Evolutionary conservation across 352 stramenopile species (phyloP), one percentile per base, ranked within the genome.

Genomic region (Phytophthora nicotianae): DNA sequence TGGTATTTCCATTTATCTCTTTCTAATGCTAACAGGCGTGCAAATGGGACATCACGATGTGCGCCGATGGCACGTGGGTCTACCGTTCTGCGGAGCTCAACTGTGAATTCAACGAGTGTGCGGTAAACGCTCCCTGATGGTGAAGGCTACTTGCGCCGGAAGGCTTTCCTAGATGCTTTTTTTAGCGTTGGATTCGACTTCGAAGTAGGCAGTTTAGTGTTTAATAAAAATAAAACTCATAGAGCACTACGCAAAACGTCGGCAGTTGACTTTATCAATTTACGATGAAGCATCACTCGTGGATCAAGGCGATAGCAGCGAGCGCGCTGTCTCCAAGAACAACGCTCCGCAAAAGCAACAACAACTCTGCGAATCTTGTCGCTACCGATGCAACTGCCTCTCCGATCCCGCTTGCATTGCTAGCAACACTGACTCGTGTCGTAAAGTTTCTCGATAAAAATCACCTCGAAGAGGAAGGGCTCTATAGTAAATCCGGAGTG

Each of bases 31-130:
- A 54, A 1, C 23, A 91, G 82, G 66, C 68, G 10, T 91, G 82
- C 53, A 38, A 72, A 45, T 89, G 78, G 82, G 79, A 88, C 53
- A 57, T 89, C 47, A 79, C 77, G 45, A 70, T 91, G 32, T 91
- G 82, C 21, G 62, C 49, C 24, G 79, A 91, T 57, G 79, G 79
- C 47, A 88, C 79, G 50, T 91, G 82, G 82, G 77, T 88, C 14
- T 86, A 89, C 37, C 70, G 79, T 2, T 51, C 74, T 33, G 62
- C 65, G 6, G 71, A 85, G 29, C 59, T 55, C 13, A 57, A 74
- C 21, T 91, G 81, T 54, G 55, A 63, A 13, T 91, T 89, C 27
- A 67, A 75, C 20, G 66, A 78, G 13, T 90, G 81, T 56, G 73
- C 77, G 65, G 65, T 80, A 50, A 27, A 50, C 6, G 19, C 19